Base-by-base conservation (phyloP, 768 basidiomycete genomes). In the Coprinellus aureogranulatus region DNA sequence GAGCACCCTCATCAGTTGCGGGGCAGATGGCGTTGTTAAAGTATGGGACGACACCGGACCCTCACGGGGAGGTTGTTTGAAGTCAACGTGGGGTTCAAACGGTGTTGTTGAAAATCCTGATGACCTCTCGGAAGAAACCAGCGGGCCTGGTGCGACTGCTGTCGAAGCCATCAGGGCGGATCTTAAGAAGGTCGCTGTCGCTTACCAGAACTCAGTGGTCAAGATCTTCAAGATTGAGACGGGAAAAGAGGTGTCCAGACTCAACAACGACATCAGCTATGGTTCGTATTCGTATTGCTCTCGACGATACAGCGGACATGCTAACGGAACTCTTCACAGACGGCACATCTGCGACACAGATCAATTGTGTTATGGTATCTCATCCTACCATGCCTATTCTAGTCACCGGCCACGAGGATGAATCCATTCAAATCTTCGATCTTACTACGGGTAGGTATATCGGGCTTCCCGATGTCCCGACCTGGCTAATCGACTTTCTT, bases 391-490 rank as follows among this genome's bases (percentile, higher is more conserved):
- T 92, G 82, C 83, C 91, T 4, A 75, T 95, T 23, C 82, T 98
- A 40, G 85, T 96, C 4, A 89, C 92, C 25, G 97, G 87, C 0
- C 91, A 95, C 68, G 96, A 98, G 73, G 95, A 98, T 76, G 95
- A 92, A 65, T 87, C 86, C 66, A 91, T 98, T 65, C 83, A 92
- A 31, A 84, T 98, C 44, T 97, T 91, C 71, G 93, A 97, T 71
- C 81, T 91, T 51, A 73, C 75, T 30, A 89, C 89, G 61, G 92
- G 93, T 93, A 56, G 58, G 87, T 27, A 10, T n/a, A 5, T 8
- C 41, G 16, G 12, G 2, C 23, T n/a, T 16, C 16, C 44, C 10
- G 20, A 4, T 70, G 10, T 31, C 41, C 41, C 27, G 12, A 55
- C 20, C 16, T 50, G 31, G 40, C 47, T 49, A 53, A 53, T 41